Evolutionary conservation across 139 green algal species (phyloP), one percentile per base, ranked within the genome.

Genomic region (Zygnema circumcarinatum): DNA sequence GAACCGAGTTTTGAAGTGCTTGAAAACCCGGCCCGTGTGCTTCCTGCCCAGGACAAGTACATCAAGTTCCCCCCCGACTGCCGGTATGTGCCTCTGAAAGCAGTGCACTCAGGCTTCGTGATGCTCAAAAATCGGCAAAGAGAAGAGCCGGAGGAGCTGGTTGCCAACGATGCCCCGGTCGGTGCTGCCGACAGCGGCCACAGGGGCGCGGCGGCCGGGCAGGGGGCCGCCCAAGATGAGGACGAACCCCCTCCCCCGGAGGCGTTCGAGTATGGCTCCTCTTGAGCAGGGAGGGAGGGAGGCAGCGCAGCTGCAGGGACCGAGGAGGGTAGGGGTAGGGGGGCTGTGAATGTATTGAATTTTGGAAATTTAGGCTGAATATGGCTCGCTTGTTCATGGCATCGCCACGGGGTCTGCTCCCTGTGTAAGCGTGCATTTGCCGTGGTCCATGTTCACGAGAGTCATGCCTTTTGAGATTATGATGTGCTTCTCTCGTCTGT

Each of bases 1-100:
- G 96, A 98, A 94, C 92, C 94, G 0, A 84, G 52, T 62, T 95
- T 68, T 74, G 94, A 95, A 87, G 88, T 76, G 22, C 67, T 98
- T 38, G 87, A 93, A 72, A 98, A 98, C 91, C 97, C 96, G 0
- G 90, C 93, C 0, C 92, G 97, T 25, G 94, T 99, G 84, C 92
- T 97, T 68, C 95, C 95, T 7, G 87, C 84, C 2, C 95, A 98
- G 92, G 94, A 95, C 67, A 90, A 85, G 67, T 94, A 91, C 85
- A 86, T 96, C 31, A 47, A 40, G 38, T 93, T 96, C 56, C 52
- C 73, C 53, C 54, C 91, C 2, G 90, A 53, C 40, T 81, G 67
- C 40, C 84, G 92, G 11, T 95, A 92, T 52, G 74, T 88, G 52
- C 92, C 84, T n/a, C n/a, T 86, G 40, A 94, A 95, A 40, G 42